Percentiles rank a stretch among this genome's conserved stretches.
Conservation (phyloP, 2,329 filamentous ascomycete genomes). For the Penicillium sp. region DNA sequence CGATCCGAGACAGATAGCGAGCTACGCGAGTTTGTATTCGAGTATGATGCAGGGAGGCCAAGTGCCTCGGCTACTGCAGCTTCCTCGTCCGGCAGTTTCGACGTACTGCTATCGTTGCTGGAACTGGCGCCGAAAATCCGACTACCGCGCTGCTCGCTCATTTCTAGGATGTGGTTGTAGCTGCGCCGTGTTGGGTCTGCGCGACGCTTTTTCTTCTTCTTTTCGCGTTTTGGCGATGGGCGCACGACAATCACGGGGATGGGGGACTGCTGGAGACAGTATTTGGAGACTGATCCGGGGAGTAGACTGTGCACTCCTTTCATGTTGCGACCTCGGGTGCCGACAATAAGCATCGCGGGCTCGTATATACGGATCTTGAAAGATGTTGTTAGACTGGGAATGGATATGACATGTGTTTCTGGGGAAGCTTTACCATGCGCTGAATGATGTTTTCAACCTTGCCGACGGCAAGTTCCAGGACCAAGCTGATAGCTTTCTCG, state of each 20-base stretch:
- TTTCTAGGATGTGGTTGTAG: constrained; percentile 72
- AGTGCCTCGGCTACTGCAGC: constrained; percentile 50
- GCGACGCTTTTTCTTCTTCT: constrained; percentile 81
- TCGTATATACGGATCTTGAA: constrained; percentile 87
- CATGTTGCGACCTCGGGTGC: constrained; percentile 77
- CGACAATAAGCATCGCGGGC: constrained; percentile 85
- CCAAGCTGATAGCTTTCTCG: constrained; percentile 72
- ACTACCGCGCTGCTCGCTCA: constrained; percentile 52
- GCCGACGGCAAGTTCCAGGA: constrained; percentile 82
- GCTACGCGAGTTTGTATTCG: constrained; percentile 29
- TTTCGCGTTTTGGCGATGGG: constrained; percentile 78
- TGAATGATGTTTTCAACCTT: constrained; percentile 90
- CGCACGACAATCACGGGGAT: constrained; percentile 91
- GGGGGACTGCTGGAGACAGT: constrained; percentile 88
- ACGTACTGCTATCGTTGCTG: constrained; percentile 46
- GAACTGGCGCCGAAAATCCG: constrained; percentile 52
- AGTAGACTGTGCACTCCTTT: constrained; percentile 83
- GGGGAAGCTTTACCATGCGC: constrained; percentile 62
- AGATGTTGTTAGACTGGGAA: constrained; percentile 13
- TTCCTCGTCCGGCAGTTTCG: constrained; percentile 46
- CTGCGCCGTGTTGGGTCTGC: constrained; percentile 71
- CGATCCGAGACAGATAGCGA: constrained; percentile 37
- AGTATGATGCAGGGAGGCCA: constrained; percentile 39
- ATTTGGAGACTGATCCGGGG: constrained; percentile 87
- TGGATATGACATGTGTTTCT: not conserved